Percentiles rank a stretch among this genome's conserved stretches.
Evolutionary conservation across 805 yeast genomes (phyloP).

Genomic region (Millerago galiae): DNA sequence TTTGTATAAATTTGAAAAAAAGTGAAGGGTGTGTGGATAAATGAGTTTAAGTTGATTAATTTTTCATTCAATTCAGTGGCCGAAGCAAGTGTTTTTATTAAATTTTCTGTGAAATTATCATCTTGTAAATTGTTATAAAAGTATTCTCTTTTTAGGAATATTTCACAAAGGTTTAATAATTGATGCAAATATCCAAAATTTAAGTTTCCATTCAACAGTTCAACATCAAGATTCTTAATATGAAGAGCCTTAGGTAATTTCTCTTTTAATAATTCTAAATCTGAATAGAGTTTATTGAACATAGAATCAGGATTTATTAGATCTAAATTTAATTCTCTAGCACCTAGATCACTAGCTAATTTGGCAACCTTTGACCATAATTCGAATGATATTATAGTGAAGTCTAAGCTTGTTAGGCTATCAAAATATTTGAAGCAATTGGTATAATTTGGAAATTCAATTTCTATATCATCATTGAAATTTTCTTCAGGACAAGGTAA

Average conservation of each 20-base stretch:
- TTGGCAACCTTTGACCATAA: constrained; percentile 32
- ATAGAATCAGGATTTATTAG: constrained; percentile 28
- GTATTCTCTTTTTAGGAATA: constrained; percentile 31
- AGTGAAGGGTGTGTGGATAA: constrained; percentile 34
- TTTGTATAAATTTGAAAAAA: constrained; percentile 32
- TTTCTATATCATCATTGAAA: constrained; percentile 25
- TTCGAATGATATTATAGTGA: constrained; percentile 29
- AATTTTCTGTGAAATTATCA: constrained; percentile 24
- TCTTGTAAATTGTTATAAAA: constrained; percentile 28
- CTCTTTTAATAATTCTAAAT: constrained; percentile 21
- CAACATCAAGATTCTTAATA: constrained; percentile 25
- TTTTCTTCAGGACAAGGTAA: constrained; percentile 30
- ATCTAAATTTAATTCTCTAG: constrained; percentile 22
- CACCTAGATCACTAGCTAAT: constrained; percentile 34
- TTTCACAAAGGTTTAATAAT: constrained; percentile 27
- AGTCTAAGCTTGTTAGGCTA: constrained; percentile 23
- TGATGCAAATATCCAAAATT: constrained; percentile 32
- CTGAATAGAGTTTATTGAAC: constrained; percentile 22
- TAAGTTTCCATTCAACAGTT: constrained; percentile 26
- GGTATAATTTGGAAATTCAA: constrained; percentile 9
- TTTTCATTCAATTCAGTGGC: constrained; percentile 21
- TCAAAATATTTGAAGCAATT: constrained; percentile 11
- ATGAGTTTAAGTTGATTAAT: constrained; percentile 20
- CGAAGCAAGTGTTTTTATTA: constrained; percentile 22
- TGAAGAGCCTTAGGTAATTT: constrained; percentile 24